Conservation (phyloP, 192 early-diverging fungal genomes). For the Coemansia sp. region DNA sequence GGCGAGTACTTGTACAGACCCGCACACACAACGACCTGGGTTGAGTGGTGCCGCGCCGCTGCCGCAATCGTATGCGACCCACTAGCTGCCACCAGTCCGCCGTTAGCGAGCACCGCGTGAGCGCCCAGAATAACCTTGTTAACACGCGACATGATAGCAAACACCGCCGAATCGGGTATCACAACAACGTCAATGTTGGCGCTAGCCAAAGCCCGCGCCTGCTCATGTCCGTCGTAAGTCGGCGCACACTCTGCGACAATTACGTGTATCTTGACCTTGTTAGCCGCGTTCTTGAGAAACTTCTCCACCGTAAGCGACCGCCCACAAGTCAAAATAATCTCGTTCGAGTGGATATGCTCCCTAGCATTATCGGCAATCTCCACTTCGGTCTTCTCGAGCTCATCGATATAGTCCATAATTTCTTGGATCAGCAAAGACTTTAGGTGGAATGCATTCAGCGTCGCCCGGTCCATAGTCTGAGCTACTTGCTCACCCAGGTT, state of each 20-base stretch:
- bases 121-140: constrained; percentile 96
- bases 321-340: constrained; percentile 95
- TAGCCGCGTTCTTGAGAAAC: constrained; percentile 86
- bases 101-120: constrained; percentile 92
- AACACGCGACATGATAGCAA: constrained; percentile 97
- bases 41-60: constrained; percentile 91
- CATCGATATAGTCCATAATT: constrained; percentile 87
- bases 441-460: constrained; percentile 54
- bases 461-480: constrained; percentile 33
- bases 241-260: constrained; percentile 94
- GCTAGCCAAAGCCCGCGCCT: constrained; percentile 71
- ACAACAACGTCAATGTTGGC: constrained; percentile 90
- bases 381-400: constrained; percentile 76
- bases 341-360: constrained; percentile 94
- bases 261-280: constrained; percentile 90
- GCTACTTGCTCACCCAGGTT: constrained; percentile 66
- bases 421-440: constrained; percentile 80
- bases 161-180: constrained; percentile 90
- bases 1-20: constrained; percentile 90
- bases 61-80: constrained; percentile 84
- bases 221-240: constrained; percentile 83
- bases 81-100: constrained; percentile 82
- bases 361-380: constrained; percentile 84
- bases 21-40: constrained; percentile 90
- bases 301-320: constrained; percentile 81